Evolutionary conservation across 2,329 filamentous ascomycete genomes (phyloP).

Genomic region (Scolecobasidium constrictum): DNA sequence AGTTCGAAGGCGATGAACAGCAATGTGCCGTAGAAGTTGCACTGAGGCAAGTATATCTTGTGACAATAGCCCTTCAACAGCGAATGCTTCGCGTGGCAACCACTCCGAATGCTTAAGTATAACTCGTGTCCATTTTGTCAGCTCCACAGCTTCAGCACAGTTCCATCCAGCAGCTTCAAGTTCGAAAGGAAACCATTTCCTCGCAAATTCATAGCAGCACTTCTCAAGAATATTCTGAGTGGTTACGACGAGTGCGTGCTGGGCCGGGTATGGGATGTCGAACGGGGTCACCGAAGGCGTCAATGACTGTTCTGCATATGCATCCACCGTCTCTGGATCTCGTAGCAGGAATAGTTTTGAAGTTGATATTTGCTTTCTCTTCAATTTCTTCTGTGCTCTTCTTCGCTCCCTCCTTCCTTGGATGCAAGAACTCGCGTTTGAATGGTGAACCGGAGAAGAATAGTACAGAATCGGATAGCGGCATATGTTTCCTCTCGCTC

Average conservation of each 20-base stretch:
- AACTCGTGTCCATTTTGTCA: constrained; percentile 7
- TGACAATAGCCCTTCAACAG: not conserved
- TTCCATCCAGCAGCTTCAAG: too few relatives aligned
- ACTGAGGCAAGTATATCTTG: not conserved
- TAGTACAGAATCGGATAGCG: constrained; percentile 7
- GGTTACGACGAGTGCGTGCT: constrained; percentile 4
- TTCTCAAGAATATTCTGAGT: constrained; percentile 7
- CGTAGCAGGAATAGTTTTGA: constrained; percentile 4
- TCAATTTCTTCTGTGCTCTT: constrained; percentile 7
- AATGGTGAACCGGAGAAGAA: constrained; percentile 1
- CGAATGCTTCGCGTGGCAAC: constrained; percentile 1
- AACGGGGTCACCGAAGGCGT: constrained; percentile 2
- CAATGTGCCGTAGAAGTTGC: constrained; percentile 3
- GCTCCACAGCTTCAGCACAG: constrained; percentile 8
- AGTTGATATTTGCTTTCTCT: not conserved
- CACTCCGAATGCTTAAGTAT: constrained; percentile 5
- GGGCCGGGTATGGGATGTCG: constrained; percentile 5
- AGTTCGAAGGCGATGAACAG: constrained; percentile 4
- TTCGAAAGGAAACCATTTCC: constrained; percentile 3
- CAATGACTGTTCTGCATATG: constrained; percentile 5
- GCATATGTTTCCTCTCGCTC: constrained; percentile 6
- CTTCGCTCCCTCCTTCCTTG: constrained; percentile 1
- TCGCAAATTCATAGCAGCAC: constrained; percentile 9
- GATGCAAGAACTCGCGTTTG: constrained; percentile 3
- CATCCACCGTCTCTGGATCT: constrained; percentile 3